These are phyloP conservation scores for Fusarium azukiicola DNA, from an alignment of 2,329 filamentous ascomycete genomes.

Conservation along the genomic window DNA sequence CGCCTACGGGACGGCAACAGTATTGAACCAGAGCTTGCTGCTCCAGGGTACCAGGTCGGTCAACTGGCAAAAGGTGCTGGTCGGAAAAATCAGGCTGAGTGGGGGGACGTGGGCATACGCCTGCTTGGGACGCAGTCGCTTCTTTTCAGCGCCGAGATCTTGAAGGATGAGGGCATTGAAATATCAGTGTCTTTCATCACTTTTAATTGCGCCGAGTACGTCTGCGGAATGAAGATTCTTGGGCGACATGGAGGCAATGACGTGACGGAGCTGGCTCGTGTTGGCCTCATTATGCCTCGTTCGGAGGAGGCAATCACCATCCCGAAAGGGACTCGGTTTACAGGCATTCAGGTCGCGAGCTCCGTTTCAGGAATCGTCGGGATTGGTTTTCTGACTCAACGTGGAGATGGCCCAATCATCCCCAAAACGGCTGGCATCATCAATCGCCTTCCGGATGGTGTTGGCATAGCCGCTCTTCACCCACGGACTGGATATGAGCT, in stretches of 20 bases:
- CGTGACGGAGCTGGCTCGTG: not conserved
- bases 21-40: not conserved
- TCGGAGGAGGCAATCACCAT: not conserved
- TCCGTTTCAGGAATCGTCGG: conserved; percentile 24
- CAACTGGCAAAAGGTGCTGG: not conserved
- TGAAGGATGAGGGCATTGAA: fast-evolving
- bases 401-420: fast-evolving
- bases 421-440: not conserved
- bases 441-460: fast-evolving
- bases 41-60: not conserved
- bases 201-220: not conserved
- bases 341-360: not conserved
- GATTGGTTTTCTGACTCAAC: not conserved
- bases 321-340: not conserved
- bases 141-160: not conserved
- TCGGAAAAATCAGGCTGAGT: not conserved
- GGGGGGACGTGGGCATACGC: not conserved
- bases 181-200: conserved; percentile 16
- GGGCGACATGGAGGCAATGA: fast-evolving
- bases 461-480: not conserved
- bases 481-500: not conserved
- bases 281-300: not conserved
- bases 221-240: conserved; percentile 19
- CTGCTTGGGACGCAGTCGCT: conserved; percentile 4
- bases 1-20: fast-evolving